phyloP scores from a whole-genome alignment of 129 eudicot genomes.

The Artemisia tridentata region DNA sequence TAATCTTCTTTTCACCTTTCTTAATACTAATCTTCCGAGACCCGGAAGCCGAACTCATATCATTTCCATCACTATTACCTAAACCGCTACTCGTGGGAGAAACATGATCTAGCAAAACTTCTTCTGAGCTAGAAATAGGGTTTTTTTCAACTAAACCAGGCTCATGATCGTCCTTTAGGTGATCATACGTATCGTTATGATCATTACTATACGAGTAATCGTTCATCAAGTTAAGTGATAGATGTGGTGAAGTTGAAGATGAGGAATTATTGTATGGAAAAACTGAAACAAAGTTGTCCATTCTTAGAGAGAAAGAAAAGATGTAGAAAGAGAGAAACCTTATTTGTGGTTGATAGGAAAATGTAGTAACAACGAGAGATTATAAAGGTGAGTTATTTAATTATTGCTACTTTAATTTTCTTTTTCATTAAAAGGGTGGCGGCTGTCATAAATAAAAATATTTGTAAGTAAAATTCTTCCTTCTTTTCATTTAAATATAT shows the following conservation, averaged over 20 bases:
- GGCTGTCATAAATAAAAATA: constrained; percentile 17
- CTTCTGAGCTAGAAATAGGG: constrained; percentile 19
- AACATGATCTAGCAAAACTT: constrained; percentile 14
- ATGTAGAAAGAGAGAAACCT: neutral
- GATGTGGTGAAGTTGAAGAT: constrained; percentile 31
- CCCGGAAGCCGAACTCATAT: constrained; percentile 13
- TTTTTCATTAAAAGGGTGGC: constrained; percentile 20
- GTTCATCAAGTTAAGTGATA: constrained; percentile 32
- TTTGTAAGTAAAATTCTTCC: neutral
- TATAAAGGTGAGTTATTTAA: constrained; percentile 18
- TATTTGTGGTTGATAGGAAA: constrained; percentile 13
- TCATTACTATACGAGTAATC: constrained; percentile 1
- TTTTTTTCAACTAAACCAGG: constrained; percentile 18
- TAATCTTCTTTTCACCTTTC: constrained; percentile 53
- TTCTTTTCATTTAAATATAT: no score
- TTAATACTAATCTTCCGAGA: constrained; percentile 31
- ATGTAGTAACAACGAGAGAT: constrained; percentile 8
- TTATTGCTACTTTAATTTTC: neutral
- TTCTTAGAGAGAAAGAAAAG: constrained; percentile 19
- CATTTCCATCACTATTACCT: constrained; percentile 29
- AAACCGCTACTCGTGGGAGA: constrained; percentile 27
- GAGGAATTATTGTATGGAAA: constrained; percentile 31
- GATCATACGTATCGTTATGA: neutral
- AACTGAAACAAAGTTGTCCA: constrained; percentile 36
- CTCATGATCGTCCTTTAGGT: constrained; percentile 13